Evolutionary conservation across 148 eudicot genomes (phyloP).

Genomic region (Selenicereus undatus): DNA sequence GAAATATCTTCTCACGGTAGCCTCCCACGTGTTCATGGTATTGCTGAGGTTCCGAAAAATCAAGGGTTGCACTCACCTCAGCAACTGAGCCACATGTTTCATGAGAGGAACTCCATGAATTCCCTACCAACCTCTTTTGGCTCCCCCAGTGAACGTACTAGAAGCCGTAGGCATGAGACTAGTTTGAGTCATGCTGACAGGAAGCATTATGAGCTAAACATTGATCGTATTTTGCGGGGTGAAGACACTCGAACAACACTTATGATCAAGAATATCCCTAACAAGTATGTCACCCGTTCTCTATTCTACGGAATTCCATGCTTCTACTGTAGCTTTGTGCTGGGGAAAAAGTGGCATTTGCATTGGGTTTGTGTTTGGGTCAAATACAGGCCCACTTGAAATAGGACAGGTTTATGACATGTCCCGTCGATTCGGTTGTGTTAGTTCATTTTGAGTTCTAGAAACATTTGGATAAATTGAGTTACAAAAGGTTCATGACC

Average conservation of each 20-base stretch:
- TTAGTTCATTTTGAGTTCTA: no score
- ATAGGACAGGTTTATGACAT: no score
- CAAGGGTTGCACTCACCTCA: slow-evolving; percentile 40
- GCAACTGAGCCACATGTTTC: slow-evolving; percentile 38
- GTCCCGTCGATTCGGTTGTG: no score
- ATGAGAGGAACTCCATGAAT: slow-evolving; percentile 35
- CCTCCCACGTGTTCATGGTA: slow-evolving; percentile 33
- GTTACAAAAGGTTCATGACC: no score
- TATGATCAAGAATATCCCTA: slow-evolving; percentile 81
- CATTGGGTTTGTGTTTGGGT: no score
- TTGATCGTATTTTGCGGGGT: slow-evolving; percentile 60
- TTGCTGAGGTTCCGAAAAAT: slow-evolving; percentile 34
- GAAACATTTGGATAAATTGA: no score
- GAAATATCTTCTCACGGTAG: slow-evolving; percentile 40
- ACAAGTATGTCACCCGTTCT: slow-evolving; percentile 48
- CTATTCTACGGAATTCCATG: not conserved
- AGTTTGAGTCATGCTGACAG: slow-evolving; percentile 49
- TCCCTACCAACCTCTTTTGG: slow-evolving; percentile 46
- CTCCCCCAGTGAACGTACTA: slow-evolving; percentile 50
- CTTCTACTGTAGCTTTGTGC: not conserved
- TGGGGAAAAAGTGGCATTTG: not conserved
- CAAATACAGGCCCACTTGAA: no score
- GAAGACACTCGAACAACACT: slow-evolving; percentile 65
- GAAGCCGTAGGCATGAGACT: slow-evolving; percentile 52
- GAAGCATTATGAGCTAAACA: slow-evolving; percentile 71